phyloP scores from a whole-genome alignment of 2,329 filamentous ascomycete genomes.

The Emergomyces pasteurianus region DNA sequence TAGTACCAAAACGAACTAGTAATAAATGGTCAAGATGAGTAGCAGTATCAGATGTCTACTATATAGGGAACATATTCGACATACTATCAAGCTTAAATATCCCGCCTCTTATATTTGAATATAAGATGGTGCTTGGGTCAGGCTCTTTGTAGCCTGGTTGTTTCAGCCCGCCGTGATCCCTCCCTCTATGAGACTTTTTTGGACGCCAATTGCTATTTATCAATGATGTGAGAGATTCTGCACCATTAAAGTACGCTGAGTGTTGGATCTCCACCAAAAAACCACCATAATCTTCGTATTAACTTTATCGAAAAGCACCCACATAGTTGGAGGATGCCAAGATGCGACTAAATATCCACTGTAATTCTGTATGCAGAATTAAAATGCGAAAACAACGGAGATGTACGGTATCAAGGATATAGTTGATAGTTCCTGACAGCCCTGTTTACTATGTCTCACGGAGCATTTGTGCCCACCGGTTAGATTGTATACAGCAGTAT shows the following conservation, averaged over 20 bases:
- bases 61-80: neutral
- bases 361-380: neutral
- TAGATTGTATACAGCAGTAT: neutral
- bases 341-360: no score
- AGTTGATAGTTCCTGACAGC: neutral
- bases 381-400: neutral
- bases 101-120: neutral
- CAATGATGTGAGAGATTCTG: neutral
- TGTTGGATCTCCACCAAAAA: neutral
- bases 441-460: neutral
- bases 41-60: no score
- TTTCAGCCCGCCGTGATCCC: neutral
- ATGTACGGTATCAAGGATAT: neutral
- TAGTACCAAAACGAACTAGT: neutral
- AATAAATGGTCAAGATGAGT: neutral
- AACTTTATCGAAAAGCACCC: neutral
- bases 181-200: neutral
- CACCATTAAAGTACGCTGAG: neutral
- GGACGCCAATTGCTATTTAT: neutral
- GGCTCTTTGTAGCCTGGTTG: neutral
- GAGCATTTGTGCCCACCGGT: neutral
- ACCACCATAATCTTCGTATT: neutral
- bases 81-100: neutral
- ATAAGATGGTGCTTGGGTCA: neutral
- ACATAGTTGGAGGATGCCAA: neutral